phyloP scores from a whole-genome alignment of 345 rosid genomes.

The Rhodamnia rubescens region DNA sequence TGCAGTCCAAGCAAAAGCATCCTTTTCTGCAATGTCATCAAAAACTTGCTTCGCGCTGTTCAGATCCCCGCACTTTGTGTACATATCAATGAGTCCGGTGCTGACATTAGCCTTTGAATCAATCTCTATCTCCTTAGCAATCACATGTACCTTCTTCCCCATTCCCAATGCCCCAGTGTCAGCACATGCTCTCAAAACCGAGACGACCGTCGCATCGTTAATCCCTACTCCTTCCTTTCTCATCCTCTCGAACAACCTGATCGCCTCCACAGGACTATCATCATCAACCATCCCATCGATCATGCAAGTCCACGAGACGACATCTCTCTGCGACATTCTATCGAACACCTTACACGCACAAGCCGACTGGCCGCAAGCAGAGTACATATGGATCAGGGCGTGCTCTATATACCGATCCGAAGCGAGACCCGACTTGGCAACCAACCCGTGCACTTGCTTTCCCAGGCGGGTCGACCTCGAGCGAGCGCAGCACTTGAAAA shows the following conservation, averaged over 20 bases:
- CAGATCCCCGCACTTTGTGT: conserved; percentile 18
- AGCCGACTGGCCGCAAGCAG: conserved; percentile 6
- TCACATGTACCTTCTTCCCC: conserved; percentile 14
- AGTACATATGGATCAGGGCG: conserved; percentile 14
- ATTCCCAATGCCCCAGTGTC: conserved; percentile 9
- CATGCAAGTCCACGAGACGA: conserved; percentile 31
- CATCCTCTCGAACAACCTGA: conserved; percentile 17
- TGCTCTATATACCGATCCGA: conserved; percentile 15
- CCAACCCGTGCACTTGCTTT: conserved; percentile 18
- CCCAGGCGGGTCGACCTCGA: not conserved
- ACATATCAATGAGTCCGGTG: conserved; percentile 9
- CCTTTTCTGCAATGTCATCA: conserved; percentile 3
- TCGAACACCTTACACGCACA: conserved; percentile 19
- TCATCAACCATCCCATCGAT: conserved; percentile 23
- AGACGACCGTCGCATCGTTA: conserved; percentile 14
- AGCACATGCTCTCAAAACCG: conserved; percentile 28
- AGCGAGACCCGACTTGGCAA: conserved; percentile 12
- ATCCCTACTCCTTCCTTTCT: conserved; percentile 7
- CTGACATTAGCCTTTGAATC: not conserved
- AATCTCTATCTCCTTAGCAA: conserved; percentile 8
- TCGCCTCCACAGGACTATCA: conserved; percentile 22
- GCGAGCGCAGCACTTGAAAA: conserved; percentile 13
- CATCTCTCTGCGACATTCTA: conserved; percentile 16
- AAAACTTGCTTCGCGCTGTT: conserved; percentile 12
- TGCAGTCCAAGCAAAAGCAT: conserved; percentile 19